Evolutionary conservation across 1,284 basidiomycete species (phyloP).

Genomic region (Puccinia novopanici): DNA sequence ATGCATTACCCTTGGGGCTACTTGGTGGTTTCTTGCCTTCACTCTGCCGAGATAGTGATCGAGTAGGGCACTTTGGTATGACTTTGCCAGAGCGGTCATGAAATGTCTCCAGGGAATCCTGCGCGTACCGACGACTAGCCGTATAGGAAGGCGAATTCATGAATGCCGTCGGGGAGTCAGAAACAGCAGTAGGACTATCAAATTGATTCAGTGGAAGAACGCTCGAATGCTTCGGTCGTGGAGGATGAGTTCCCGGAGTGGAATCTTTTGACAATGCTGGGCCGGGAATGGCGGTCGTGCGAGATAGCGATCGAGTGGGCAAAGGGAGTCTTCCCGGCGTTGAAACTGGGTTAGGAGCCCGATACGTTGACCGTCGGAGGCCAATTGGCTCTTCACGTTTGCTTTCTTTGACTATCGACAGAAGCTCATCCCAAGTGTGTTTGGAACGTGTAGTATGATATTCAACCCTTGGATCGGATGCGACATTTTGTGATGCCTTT

Average conservation of each 20-base stretch:
- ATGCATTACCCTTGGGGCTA: background rate
- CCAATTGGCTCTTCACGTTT: background rate
- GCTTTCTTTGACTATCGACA: conserved; percentile 29
- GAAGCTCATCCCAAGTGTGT: conserved; percentile 43
- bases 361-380: background rate
- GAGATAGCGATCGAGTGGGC: conserved; percentile 1
- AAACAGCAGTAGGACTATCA: conserved; percentile 3
- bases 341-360: background rate
- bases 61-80: background rate
- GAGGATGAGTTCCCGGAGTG: background rate
- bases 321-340: conserved; percentile 12
- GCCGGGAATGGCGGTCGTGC: background rate
- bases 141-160: conserved; percentile 1
- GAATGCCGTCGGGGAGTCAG: background rate
- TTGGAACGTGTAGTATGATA: conserved; percentile 26
- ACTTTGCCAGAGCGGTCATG: background rate
- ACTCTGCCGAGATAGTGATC: conserved; percentile 33
- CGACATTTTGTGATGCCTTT: conserved; percentile 1
- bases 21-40: conserved; percentile 1
- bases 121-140: background rate
- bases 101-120: conserved; percentile 11
- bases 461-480: conserved; percentile 28
- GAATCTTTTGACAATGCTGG: background rate
- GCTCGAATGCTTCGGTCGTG: conserved; percentile 15
- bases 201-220: background rate